phyloP scores from a whole-genome alignment of 495 filamentous ascomycete genomes.

The Saxophila tyrrhenica region DNA sequence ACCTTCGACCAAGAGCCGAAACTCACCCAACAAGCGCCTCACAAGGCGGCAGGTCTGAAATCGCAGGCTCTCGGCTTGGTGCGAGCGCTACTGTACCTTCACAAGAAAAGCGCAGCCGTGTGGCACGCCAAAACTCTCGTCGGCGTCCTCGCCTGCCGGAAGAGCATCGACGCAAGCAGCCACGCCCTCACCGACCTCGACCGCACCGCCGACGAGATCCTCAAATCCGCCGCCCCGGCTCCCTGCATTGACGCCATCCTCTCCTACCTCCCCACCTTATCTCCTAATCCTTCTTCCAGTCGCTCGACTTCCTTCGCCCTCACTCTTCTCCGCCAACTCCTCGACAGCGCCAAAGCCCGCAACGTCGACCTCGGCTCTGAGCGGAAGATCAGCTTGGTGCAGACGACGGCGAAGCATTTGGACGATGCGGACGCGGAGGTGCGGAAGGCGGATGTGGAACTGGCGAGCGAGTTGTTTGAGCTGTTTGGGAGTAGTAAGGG shows the following conservation, averaged over 20 bases:
- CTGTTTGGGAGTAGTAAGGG: slow-evolving; percentile 34
- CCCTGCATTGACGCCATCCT: slow-evolving; percentile 43
- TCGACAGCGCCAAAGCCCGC: slow-evolving; percentile 7
- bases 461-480: slow-evolving; percentile 64
- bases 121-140: slow-evolving; percentile 56
- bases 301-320: slow-evolving; percentile 14
- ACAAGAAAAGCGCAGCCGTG: slow-evolving; percentile 49
- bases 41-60: slow-evolving; percentile 61
- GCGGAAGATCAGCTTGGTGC: slow-evolving; percentile 35
- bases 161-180: slow-evolving; percentile 40
- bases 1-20: slow-evolving; percentile 26
- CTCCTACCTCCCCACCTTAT: slow-evolving; percentile 27
- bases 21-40: slow-evolving; percentile 23
- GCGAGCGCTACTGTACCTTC: slow-evolving; percentile 60
- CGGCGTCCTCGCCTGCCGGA: slow-evolving; percentile 53
- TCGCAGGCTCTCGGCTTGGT: slow-evolving; percentile 74
- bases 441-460: slow-evolving; percentile 61
- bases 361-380: slow-evolving; percentile 17
- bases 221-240: slow-evolving; percentile 35
- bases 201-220: slow-evolving; percentile 44
- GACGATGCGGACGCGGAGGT: slow-evolving; percentile 66
- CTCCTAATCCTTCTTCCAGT: slow-evolving; percentile 2
- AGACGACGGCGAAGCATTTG: slow-evolving; percentile 49
- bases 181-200: slow-evolving; percentile 50
- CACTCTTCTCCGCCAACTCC: slow-evolving; percentile 13